These are phyloP conservation scores for sunflower (Helianthus annuus) DNA, from an alignment of 129 eudicot genomes.

Conservation along the genomic window HanXRQr2.0-SUNRISE NC_035446.2:139320879-139321378, in stretches of 20 bases:
- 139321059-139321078: constrained; percentile 58
- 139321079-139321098: constrained; percentile 58
- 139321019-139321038: not conserved
- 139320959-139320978: constrained; percentile 45
- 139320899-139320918: constrained; percentile 67
- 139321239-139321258: constrained; percentile 47
- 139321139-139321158: constrained; percentile 41
- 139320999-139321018: not conserved
- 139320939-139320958: constrained; percentile 68
- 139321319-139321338: constrained; percentile 48
- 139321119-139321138: constrained; percentile 41
- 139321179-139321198: constrained; percentile 35
- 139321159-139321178: constrained; percentile 59
- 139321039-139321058: not conserved
- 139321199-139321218: constrained; percentile 11
- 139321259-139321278: constrained; percentile 39
- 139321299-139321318: constrained; percentile 31
- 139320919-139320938: constrained; percentile 79
- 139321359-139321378: constrained; percentile 56
- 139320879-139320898: constrained; percentile 60
- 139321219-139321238: constrained; percentile 11
- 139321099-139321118: constrained; percentile 68
- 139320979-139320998: not conserved
- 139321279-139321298: constrained; percentile 33
- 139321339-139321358: constrained; percentile 42